A percentile compares a stretch with the other conserved stretches of the same genome.
Evolutionary conservation across 345 rosid species (phyloP).

Genomic region (Arabis alpina): DNA sequence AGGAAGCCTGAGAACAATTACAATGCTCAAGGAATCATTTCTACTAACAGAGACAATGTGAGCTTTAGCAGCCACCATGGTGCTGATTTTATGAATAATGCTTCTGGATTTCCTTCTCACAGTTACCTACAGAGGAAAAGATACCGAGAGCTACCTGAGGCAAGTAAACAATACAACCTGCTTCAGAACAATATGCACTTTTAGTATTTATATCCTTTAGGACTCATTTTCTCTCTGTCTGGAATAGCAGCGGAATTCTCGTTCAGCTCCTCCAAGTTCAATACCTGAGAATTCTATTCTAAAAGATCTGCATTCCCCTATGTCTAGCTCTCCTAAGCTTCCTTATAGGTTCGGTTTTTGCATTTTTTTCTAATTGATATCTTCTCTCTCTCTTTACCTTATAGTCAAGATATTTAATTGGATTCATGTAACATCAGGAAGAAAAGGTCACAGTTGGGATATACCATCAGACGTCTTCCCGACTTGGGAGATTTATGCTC

Average conservation of each 20-base stretch:
- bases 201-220: not conserved
- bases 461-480: conserved; percentile 14
- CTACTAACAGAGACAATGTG: conserved; percentile 6
- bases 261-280: conserved; percentile 12
- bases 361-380: not conserved
- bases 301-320: conserved; percentile 29
- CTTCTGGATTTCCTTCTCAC: conserved; percentile 22
- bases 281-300: conserved; percentile 25
- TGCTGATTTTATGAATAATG: conserved; percentile 7
- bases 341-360: conserved; percentile 40
- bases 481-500: conserved; percentile 26
- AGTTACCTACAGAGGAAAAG: conserved; percentile 45
- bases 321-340: conserved; percentile 37
- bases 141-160: conserved; percentile 39
- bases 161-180: conserved; percentile 27
- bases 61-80: not conserved
- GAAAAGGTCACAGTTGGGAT: conserved; percentile 27
- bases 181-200: not conserved
- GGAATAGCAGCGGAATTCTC: conserved; percentile 23
- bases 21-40: not conserved
- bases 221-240: conserved; percentile 11
- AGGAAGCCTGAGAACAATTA: conserved; percentile 35
- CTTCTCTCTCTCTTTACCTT: conserved; percentile 5
- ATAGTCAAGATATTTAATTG: not conserved
- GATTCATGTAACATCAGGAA: conserved; percentile 14